phyloP scores from a whole-genome alignment of 495 filamentous ascomycete species.

The Neurospora sp. region DNA sequence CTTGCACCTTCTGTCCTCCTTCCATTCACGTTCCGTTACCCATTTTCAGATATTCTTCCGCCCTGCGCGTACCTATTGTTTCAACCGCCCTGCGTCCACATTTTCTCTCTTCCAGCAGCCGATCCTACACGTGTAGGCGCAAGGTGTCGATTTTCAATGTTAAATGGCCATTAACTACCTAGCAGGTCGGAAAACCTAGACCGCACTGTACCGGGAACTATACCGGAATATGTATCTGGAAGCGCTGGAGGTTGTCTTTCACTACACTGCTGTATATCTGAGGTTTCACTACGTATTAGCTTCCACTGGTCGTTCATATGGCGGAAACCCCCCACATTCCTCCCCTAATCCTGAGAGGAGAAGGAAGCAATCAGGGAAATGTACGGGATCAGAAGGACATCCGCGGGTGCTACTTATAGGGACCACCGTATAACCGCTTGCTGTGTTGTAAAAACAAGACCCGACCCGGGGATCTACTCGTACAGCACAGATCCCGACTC shows the following conservation, averaged over 20 bases:
- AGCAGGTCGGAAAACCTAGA: not conserved
- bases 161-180: not conserved
- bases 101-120: not conserved
- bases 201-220: not conserved
- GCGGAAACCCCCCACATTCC: slow-evolving; percentile 7
- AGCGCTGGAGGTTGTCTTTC: not conserved
- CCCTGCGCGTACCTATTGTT: slow-evolving; percentile 6
- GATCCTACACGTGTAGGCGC: not conserved
- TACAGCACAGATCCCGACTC: slow-evolving; percentile 17
- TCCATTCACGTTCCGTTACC: slow-evolving; percentile 9
- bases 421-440: slow-evolving; percentile 15
- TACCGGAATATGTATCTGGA: not conserved
- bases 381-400: slow-evolving; percentile 8
- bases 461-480: slow-evolving; percentile 9
- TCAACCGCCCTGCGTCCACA: slow-evolving; percentile 1
- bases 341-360: not conserved
- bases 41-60: not conserved
- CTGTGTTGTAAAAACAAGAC: slow-evolving; percentile 10
- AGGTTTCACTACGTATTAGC: not conserved
- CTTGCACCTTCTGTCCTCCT: slow-evolving; percentile 1
- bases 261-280: not conserved
- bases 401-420: slow-evolving; percentile 21
- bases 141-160: not conserved
- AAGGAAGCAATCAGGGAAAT: not conserved
- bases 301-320: slow-evolving; percentile 1